phyloP scores from a whole-genome alignment of 768 basidiomycete species.

The Pulveroboletus frians region DNA sequence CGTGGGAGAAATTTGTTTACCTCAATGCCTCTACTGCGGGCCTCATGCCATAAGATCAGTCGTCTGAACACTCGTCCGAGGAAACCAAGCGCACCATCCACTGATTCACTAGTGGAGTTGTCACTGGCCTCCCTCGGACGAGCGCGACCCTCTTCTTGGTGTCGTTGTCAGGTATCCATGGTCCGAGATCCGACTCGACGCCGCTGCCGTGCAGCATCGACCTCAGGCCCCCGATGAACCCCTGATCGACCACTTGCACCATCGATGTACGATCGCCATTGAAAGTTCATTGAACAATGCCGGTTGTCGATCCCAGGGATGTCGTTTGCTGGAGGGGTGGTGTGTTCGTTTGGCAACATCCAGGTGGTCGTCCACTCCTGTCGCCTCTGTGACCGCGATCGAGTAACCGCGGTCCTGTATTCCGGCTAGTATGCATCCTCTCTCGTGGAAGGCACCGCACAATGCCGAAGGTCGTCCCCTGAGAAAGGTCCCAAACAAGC shows the following conservation, averaged over 20 bases:
- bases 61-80: background rate
- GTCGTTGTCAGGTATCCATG: background rate
- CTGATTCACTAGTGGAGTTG: too few relatives aligned
- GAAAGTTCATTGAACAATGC: slow-evolving; percentile 4
- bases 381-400: background rate
- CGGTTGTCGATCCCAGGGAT: background rate
- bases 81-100: background rate
- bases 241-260: background rate
- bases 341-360: background rate
- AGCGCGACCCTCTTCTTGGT: background rate
- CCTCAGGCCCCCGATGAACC: background rate
- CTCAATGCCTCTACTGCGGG: too few relatives aligned
- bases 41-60: too few relatives aligned
- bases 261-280: slow-evolving; percentile 5
- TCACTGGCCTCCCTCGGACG: background rate
- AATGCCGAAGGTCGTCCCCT: too few relatives aligned
- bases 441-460: too few relatives aligned
- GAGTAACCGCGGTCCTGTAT: too few relatives aligned
- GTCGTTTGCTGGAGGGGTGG: background rate
- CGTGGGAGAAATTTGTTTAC: too few relatives aligned
- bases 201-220: background rate
- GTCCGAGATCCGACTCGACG: background rate
- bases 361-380: background rate
- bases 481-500: too few relatives aligned
- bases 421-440: too few relatives aligned